A percentile compares a stretch with the other conserved stretches of the same genome.
Conservation (phyloP, 75 land plant species). For the Sequoia sempervirens region DNA sequence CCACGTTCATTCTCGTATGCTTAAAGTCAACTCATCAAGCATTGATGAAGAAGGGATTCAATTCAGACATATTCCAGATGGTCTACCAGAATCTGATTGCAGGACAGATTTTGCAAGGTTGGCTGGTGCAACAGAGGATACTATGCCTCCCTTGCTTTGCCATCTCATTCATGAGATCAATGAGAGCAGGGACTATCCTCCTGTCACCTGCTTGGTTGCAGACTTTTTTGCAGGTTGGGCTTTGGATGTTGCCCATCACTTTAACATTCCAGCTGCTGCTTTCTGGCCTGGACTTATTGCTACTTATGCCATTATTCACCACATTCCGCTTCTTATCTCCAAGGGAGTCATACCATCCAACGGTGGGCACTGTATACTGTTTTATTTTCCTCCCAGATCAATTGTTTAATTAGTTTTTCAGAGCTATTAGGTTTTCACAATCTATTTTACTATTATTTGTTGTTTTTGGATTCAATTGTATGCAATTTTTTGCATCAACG, state of each 20-base stretch:
- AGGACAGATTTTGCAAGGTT: not conserved
- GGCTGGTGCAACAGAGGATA: not conserved
- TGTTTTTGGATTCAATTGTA: no score
- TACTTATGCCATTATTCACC: constrained; percentile 11
- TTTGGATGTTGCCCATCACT: not conserved
- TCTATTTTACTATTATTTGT: no score
- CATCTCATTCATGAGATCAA: not conserved
- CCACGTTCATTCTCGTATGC: not conserved
- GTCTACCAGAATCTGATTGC: constrained; percentile 2
- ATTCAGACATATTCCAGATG: constrained; percentile 4
- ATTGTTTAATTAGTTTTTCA: not conserved
- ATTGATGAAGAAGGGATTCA: not conserved
- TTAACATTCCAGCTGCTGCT: not conserved
- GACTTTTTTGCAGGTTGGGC: constrained; percentile 12
- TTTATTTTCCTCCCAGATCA: not conserved
- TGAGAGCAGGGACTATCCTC: not conserved
- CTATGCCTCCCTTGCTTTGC: not conserved
- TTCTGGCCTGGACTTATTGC: constrained; percentile 9
- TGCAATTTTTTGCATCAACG: no score
- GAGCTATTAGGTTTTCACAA: no score
- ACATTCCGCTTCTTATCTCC: not conserved
- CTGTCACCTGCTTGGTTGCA: constrained; percentile 1
- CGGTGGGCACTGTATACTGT: not conserved
- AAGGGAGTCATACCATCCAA: not conserved
- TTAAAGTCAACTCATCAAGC: not conserved